phyloP scores from a whole-genome alignment of 169 alveolate genomes.

The Cryptosporidium baileyi region DNA sequence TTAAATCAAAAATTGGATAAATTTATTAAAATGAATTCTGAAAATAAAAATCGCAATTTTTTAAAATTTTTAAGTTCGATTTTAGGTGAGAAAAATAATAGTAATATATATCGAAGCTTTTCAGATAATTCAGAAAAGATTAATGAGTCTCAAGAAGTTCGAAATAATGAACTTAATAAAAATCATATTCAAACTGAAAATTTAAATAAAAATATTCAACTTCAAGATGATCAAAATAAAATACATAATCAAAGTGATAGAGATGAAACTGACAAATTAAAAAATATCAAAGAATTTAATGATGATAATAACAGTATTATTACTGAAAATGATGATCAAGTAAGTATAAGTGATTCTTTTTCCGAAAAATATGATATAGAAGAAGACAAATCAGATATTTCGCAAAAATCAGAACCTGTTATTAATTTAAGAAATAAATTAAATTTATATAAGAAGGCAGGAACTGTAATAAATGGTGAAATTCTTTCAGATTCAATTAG shows the following conservation, averaged over 20 bases:
- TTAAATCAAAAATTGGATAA: no score
- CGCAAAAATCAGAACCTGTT: constrained; percentile 51
- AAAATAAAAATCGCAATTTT: no score
- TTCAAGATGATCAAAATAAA: background rate
- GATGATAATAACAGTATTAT: background rate
- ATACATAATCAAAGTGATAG: background rate
- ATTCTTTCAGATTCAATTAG: no score
- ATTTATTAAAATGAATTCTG: no score
- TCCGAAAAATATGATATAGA: no score
- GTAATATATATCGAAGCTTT: no score
- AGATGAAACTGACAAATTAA: background rate
- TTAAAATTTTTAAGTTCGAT: no score
- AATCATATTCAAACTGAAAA: background rate
- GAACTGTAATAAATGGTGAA: constrained; percentile 52
- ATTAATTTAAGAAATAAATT: background rate
- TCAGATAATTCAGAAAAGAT: no score
- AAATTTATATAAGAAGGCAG: constrained; percentile 3
- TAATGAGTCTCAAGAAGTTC: no score
- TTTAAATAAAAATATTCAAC: background rate
- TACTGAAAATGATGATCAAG: background rate
- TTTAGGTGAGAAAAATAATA: no score
- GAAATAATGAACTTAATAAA: background rate
- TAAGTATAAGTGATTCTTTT: no score
- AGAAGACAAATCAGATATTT: constrained; percentile 40
- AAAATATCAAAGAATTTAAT: background rate